Evolutionary conservation across 2,329 filamentous ascomycete species (phyloP).

Genomic region (Ophiostoma populinum): DNA sequence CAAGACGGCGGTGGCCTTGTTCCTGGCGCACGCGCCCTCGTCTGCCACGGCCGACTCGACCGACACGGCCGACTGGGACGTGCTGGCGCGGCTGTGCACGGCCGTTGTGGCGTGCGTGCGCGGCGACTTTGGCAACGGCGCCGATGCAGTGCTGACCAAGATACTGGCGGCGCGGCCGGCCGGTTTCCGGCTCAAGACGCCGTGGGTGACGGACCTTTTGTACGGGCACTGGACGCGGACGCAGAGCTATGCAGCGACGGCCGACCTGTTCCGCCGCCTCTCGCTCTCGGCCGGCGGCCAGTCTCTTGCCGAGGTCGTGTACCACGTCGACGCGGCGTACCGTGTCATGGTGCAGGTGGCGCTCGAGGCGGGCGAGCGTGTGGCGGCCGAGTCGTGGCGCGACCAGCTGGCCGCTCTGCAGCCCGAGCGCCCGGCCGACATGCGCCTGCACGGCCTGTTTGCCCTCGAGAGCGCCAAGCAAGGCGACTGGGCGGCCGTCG

Average conservation of each 20-base stretch:
- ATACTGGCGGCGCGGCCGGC: conserved; percentile 14
- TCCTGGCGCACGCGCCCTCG: no score
- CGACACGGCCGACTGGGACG: no score
- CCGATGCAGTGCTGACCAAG: conserved; percentile 15
- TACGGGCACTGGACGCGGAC: conserved; percentile 19
- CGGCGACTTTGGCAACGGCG: conserved; percentile 14
- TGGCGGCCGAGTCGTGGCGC: conserved; percentile 17
- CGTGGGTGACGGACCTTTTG: conserved; percentile 22
- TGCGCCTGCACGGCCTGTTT: conserved; percentile 20
- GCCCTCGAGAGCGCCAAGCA: conserved; percentile 20
- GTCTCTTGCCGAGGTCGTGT: conserved; percentile 14
- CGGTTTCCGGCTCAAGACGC: conserved; percentile 13
- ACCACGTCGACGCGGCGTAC: conserved; percentile 18
- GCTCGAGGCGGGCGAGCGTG: conserved; percentile 18
- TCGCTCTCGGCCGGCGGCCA: neutral
- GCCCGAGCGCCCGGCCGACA: conserved; percentile 13
- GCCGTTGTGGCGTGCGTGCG: conserved; percentile 19
- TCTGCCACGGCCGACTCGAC: no score
- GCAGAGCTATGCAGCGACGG: conserved; percentile 13
- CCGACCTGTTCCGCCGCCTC: conserved; percentile 15
- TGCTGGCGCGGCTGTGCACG: no score
- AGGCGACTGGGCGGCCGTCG: conserved; percentile 25
- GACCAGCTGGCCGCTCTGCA: conserved; percentile 14
- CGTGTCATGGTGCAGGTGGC: conserved; percentile 24
- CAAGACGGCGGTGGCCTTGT: no score